Evolutionary conservation across 2,329 filamentous ascomycete genomes (phyloP), one percentile per base, ranked within the genome.

Genomic region (Pezizomycotina sp.): DNA sequence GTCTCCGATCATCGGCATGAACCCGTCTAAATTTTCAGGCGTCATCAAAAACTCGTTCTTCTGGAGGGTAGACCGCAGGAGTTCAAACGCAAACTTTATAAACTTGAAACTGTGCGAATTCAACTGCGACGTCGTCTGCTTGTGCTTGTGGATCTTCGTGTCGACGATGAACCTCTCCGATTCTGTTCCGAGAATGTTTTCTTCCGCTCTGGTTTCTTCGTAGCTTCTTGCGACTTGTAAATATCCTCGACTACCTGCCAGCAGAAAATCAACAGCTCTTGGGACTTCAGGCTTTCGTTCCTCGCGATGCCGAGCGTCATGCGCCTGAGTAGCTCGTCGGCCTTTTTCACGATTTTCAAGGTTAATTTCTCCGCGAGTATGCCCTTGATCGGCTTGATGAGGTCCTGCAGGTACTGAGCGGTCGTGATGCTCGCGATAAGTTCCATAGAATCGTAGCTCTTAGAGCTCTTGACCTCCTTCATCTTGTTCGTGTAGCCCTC

Each of bases 401-500:
- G 69, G 31, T 76, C 70, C 30, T 76, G 72, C 4, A 95, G 66
- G 38, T 74, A 71, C 33, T 60, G 63, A 15, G 93, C 64, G 1
- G 83, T 86, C 2, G 81, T 75, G 30, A 75, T 83, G 52, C 76
- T 80, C 16, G 89, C 78, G 47, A 95, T 66, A 10, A 95, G 64
- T 56, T 95, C 86, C 75, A 95, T 91, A 0, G 89, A 92, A 54
- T 98, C 91, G 52, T 84, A 92, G 54, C 84, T 93, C 63, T 95
- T 98, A 63, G 80, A 93, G 57, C 80, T 89, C 62, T 92, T 95
- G 38, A 98, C 77, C 59, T 98, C 89, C 58, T 91, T 92, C 76
- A 91, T 93, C 57, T 86, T 79, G 55, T 74, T 92, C 37, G 77
- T 76, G 55, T 98, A 98, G 34, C 84, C 89, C 50, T 93, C 83